Conservation (phyloP, 164 flowering plant species). For the Tetrastigma voinierianum region DNA sequence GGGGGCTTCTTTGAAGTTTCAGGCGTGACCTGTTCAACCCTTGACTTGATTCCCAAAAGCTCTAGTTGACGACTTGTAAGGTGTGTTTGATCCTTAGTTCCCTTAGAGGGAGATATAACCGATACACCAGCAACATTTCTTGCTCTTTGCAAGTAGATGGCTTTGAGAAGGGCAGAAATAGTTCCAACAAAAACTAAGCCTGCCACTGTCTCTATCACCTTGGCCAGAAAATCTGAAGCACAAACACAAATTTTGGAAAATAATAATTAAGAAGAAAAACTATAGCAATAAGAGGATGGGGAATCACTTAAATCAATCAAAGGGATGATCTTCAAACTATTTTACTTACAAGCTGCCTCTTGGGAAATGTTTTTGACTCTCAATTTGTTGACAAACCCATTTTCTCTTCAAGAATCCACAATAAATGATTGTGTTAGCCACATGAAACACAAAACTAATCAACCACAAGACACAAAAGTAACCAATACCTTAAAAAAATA, state of each 20-base stretch:
- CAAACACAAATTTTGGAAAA: conserved; percentile 9
- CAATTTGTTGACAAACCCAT: conserved; percentile 36
- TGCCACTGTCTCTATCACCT: conserved; percentile 31
- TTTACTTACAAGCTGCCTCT: conserved; percentile 64
- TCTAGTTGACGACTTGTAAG: conserved; percentile 67
- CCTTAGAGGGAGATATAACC: conserved; percentile 33
- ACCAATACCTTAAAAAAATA: neutral
- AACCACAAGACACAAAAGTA: neutral
- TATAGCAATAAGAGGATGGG: neutral
- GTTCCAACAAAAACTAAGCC: conserved; percentile 57
- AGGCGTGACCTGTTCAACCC: conserved; percentile 26
- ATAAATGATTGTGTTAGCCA: conserved; percentile 5
- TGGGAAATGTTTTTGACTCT: conserved; percentile 33
- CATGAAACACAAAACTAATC: neutral
- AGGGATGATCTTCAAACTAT: neutral
- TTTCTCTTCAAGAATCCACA: conserved; percentile 46
- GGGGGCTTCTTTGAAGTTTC: conserved; percentile 66
- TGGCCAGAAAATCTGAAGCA: conserved; percentile 53
- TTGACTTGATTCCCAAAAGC: conserved; percentile 68
- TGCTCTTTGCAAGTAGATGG: conserved; percentile 42
- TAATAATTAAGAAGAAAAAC: neutral
- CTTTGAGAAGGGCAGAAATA: conserved; percentile 53
- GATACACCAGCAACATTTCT: conserved; percentile 23
- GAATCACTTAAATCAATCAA: neutral
- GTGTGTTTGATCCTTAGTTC: conserved; percentile 32